These are phyloP conservation scores for bread wheat (Triticum aestivum) DNA, from an alignment of 176 grass and related monocot genomes.

Conservation along the genomic window DNA sequence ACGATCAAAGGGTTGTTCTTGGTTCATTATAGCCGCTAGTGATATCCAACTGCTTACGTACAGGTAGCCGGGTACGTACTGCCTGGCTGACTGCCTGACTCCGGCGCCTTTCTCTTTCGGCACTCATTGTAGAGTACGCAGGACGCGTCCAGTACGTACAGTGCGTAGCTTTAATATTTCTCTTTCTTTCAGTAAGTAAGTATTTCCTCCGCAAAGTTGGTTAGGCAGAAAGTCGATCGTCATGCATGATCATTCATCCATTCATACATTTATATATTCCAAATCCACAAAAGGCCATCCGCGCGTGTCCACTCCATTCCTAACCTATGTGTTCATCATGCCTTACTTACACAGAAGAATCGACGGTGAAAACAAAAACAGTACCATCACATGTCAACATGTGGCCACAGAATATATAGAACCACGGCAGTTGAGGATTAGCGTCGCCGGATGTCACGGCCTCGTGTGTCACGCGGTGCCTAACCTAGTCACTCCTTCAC, in stretches of 20 bases:
- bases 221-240: background rate
- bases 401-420: background rate
- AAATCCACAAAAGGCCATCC: background rate
- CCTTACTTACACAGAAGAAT: background rate
- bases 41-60: background rate
- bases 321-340: background rate
- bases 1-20: background rate
- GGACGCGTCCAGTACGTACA: background rate
- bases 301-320: background rate
- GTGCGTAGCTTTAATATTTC: background rate
- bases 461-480: background rate
- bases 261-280: background rate
- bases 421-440: background rate
- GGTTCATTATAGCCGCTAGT: background rate
- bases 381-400: background rate
- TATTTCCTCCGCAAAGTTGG: background rate
- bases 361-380: background rate
- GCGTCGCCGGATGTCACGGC: background rate
- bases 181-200: background rate
- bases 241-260: background rate
- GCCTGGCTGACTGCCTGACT: background rate
- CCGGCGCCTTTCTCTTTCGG: background rate
- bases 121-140: constrained; percentile 19
- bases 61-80: background rate
- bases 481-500: background rate